phyloP scores from a whole-genome alignment of 352 stramenopile genomes.

The Pythium periplocum region DNA sequence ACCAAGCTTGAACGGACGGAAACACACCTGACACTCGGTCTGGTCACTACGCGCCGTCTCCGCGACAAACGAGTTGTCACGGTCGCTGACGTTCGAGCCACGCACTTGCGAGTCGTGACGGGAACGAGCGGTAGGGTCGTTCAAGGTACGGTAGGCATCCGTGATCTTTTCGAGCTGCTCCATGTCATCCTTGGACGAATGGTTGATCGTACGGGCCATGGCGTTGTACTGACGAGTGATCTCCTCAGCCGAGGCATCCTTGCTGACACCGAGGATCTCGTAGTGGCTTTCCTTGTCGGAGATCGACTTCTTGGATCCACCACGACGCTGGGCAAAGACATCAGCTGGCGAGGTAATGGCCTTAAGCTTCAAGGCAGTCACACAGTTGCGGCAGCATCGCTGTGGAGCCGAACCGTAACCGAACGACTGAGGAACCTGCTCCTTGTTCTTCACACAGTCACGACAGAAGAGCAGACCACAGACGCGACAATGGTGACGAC shows the following conservation, averaged over 20 bases:
- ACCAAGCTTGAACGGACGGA: slow-evolving; percentile 82
- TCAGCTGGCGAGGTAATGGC: slow-evolving; percentile 80
- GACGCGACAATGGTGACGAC: slow-evolving; percentile 81
- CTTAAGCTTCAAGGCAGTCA: slow-evolving; percentile 82
- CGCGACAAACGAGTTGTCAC: slow-evolving; percentile 48
- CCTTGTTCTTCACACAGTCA: slow-evolving; percentile 81
- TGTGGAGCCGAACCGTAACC: slow-evolving; percentile 72
- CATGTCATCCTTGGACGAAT: slow-evolving; percentile 50
- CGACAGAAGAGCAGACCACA: slow-evolving; percentile 81
- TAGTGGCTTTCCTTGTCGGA: slow-evolving; percentile 48
- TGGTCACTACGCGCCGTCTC: slow-evolving; percentile 79
- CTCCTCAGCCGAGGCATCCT: slow-evolving; percentile 64
- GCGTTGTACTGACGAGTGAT: slow-evolving; percentile 77
- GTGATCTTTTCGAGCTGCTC: slow-evolving; percentile 77
- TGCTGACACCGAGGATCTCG: slow-evolving; percentile 61
- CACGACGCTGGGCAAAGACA: slow-evolving; percentile 77
- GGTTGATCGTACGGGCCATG: slow-evolving; percentile 60
- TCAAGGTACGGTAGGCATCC: slow-evolving; percentile 67
- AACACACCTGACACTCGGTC: slow-evolving; percentile 87
- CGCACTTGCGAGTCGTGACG: slow-evolving; percentile 61
- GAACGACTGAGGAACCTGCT: slow-evolving; percentile 71
- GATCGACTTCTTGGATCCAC: slow-evolving; percentile 35
- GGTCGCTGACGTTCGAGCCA: slow-evolving; percentile 37
- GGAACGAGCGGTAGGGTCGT: slow-evolving; percentile 47
- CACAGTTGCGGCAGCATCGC: slow-evolving; percentile 77